Evolutionary conservation across 1,284 basidiomycete genomes (phyloP), one percentile per base, ranked within the genome.

Genomic region (Cutaneotrichosporon sp.): DNA sequence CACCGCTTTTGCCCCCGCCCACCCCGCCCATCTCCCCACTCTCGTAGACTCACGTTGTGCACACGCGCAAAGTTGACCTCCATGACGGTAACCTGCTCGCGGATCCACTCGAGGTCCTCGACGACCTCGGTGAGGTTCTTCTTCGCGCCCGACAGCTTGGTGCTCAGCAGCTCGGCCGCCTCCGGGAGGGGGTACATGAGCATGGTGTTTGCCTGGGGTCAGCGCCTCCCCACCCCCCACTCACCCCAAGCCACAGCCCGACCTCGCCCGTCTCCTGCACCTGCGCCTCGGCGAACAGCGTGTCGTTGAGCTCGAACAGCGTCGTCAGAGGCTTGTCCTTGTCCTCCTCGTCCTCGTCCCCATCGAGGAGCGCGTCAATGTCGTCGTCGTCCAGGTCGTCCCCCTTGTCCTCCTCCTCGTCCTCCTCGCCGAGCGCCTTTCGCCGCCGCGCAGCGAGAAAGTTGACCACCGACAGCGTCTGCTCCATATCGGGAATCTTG

Each of bases 31-130:
- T n/a, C 2, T 42, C 38, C n/a, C 7, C 18, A 5, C 38, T 42
- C 38, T 8, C 16, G 18, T 18, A 42, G 16, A 74, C 78, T 68
- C 66, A 79, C 77, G 74, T 99, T 99, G 79, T 97, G 97, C 58
- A 97, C 89, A 38, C 95, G 84, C 9, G 95, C 95, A 27, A 92
- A 95, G 77, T 98, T 98, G 64, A 99, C 95, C 77, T 99, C 95
- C 90, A 97, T 97, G 16, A 97, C 87, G 4, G 95, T 99, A 57
- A 95, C 86, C 79, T 99, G 76, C 75, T 99, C 95, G 58, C 94
- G 84, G 64, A 99, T 80, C 77, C 93, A 99, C 73, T 94, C 94
- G 31, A 97, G 83, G 76, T 99, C 97, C 72, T 94, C 91, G 56
- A 89, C 83, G 0, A 89, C 87, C 70, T 88, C 87, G 33, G 82